Percentiles rank a stretch among this genome's conserved stretches.
Evolutionary conservation across 2,329 filamentous ascomycete genomes (phyloP).

Genomic region (Herpotrichia juniperi): DNA sequence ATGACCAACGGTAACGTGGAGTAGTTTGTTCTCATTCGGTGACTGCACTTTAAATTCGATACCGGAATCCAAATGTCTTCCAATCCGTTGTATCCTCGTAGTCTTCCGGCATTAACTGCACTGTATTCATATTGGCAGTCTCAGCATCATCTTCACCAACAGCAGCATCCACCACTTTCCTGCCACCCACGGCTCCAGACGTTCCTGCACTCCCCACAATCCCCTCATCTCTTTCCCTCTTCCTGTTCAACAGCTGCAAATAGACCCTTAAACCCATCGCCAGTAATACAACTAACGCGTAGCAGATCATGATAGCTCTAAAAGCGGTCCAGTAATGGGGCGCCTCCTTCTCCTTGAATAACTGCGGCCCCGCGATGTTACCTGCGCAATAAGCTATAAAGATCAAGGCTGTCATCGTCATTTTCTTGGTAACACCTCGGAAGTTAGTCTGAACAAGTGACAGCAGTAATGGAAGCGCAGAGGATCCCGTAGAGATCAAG

Average conservation of each 20-base stretch:
- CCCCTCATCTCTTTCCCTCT: conserved; percentile 23
- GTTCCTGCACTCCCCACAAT: conserved; percentile 27
- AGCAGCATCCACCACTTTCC: conserved; percentile 16
- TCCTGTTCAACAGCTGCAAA: conserved; percentile 25
- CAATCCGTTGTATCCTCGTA: conserved; percentile 33
- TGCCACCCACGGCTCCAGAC: conserved; percentile 21
- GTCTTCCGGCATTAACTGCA: conserved; percentile 24
- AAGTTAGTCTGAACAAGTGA: conserved; percentile 24
- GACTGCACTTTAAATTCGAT: conserved; percentile 24
- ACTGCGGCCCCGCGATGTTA: conserved; percentile 39
- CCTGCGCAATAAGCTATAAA: conserved; percentile 44
- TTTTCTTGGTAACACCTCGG: conserved; percentile 47
- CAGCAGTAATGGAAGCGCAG: conserved; percentile 24
- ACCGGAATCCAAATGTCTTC: conserved; percentile 31
- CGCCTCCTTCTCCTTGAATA: conserved; percentile 20
- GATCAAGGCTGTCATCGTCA: conserved; percentile 42
- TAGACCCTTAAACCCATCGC: conserved; percentile 22
- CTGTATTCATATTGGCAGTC: conserved; percentile 5
- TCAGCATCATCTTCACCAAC: conserved; percentile 6
- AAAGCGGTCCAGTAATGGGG: conserved; percentile 26
- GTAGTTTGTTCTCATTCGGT: no score
- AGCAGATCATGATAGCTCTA: conserved; percentile 38
- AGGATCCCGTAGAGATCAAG: conserved; percentile 26
- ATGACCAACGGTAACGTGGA: no score
- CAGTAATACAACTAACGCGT: conserved; percentile 40